Conservation (phyloP, 2,329 filamentous ascomycete genomes). For the Trichoderma sp. region DNA sequence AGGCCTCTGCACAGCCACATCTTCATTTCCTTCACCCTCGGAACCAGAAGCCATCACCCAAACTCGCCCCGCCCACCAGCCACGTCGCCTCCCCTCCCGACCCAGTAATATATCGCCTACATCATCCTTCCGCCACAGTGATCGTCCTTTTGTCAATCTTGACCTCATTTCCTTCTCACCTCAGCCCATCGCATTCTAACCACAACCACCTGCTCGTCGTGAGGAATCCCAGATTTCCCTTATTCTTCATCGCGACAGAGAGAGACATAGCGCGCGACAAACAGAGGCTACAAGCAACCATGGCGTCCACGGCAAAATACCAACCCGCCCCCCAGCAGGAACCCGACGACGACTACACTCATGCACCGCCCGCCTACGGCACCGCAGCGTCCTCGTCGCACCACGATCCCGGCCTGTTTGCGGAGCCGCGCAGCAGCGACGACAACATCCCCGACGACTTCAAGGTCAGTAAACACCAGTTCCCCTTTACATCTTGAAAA, state of each 20-base stretch:
- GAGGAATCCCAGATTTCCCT: neutral
- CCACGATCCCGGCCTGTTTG: conserved; percentile 62
- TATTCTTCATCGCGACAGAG: neutral
- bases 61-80: neutral
- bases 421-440: conserved; percentile 73
- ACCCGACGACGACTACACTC: conserved; percentile 78
- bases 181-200: neutral
- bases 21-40: neutral
- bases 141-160: conserved; percentile 17
- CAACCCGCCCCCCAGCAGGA: conserved; percentile 81
- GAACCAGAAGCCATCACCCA: neutral
- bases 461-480: conserved; percentile 61
- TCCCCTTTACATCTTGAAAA: too few species aligned
- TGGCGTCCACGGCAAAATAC: conserved; percentile 81
- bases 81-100: conserved; percentile 28
- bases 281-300: conserved; percentile 39
- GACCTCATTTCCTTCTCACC: neutral
- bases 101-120: conserved; percentile 21
- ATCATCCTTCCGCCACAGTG: conserved; percentile 29
- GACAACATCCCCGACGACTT: conserved; percentile 97
- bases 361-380: conserved; percentile 79
- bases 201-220: conserved; percentile 4
- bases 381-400: conserved; percentile 55
- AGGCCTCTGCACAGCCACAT: conserved; percentile 19
- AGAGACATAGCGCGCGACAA: neutral